Evolutionary conservation across 305 asterid species (phyloP), one percentile per base, ranked within the genome.

Genomic region (Nicotiana rustica): DNA sequence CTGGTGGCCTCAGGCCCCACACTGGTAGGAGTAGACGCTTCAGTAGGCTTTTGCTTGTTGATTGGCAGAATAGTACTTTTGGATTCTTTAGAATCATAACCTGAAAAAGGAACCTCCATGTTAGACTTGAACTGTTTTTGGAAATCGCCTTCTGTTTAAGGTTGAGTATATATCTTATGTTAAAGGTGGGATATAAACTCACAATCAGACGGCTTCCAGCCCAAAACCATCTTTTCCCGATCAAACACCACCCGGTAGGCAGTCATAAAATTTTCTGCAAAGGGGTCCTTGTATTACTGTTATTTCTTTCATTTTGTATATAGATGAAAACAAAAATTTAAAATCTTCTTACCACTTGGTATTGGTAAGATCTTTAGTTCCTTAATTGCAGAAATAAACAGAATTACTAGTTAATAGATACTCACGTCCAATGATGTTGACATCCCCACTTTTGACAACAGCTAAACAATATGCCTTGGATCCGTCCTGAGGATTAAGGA

Each of bases 371-470:
- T 21, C n/a, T 33, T 17, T 35, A 12, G 29, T 35, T 67, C 75
- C 75, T 67, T 67, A 3, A 49, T 35, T 67, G 57, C 57, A 41
- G 33, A 64, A 64, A 64, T 18, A 18, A 41, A 31, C 44, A 70
- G 78, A 69, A 69, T 41, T 14, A n/a, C n/a, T 41, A 41, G 65
- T 17, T 59, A n/a, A 59, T n/a, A 71, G 79, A 71, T 82, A 91
- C 99, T 93, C 82, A 94, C 97, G 97, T 85, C 98, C 99, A 86
- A 94, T 93, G 82, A 95, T 90, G 92, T 93, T 89, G 38, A 95
- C 60, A 83, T 94, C 96, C 29, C 82, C 90, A 57, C 96, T 95
- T 86, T 88, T 92, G 84, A 93, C 88, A 21, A 95, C 70, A 82
- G 94, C 97, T 90, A 95, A 88, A 85, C 99, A 94, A 77, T 84